These are phyloP conservation scores for Rhododendron ferrugineum DNA, from an alignment of 148 eudicot genomes.

Conservation along the genomic window DNA sequence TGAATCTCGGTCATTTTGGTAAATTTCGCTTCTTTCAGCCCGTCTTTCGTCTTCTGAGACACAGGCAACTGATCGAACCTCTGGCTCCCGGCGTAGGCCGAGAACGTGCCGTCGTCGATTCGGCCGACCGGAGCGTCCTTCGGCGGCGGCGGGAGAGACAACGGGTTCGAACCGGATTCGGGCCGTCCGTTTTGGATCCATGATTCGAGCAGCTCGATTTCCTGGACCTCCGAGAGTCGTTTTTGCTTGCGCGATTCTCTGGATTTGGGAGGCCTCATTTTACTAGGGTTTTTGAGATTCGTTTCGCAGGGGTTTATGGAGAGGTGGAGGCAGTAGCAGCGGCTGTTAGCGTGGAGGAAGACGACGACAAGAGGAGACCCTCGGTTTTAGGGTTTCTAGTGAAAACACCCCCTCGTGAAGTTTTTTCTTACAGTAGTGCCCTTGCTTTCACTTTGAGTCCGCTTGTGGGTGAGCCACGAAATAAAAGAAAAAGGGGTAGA, in stretches of 20 bases:
- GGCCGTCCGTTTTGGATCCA: constrained; percentile 72
- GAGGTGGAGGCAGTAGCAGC: not conserved
- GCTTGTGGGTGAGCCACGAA: no score
- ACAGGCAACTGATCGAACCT: constrained; percentile 70
- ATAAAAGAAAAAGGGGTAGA: no score
- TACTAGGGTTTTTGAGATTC: not conserved
- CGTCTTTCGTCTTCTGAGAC: constrained; percentile 72
- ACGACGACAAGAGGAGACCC: not conserved
- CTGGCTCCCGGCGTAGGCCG: constrained; percentile 54
- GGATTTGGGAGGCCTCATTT: constrained; percentile 53
- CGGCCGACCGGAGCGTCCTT: constrained; percentile 44
- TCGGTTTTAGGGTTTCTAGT: not conserved
- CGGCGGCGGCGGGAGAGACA: constrained; percentile 51
- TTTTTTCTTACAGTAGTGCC: not conserved
- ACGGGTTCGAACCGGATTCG: constrained; percentile 68
- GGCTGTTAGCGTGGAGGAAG: not conserved
- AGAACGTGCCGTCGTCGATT: constrained; percentile 44
- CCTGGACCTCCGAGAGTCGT: constrained; percentile 47
- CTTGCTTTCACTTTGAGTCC: not conserved
- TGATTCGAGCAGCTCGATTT: constrained; percentile 53
- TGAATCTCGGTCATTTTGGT: constrained; percentile 77
- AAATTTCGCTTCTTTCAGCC: constrained; percentile 40
- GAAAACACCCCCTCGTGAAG: not conserved
- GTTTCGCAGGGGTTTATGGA: not conserved
- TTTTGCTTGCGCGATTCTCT: constrained; percentile 34